A percentile compares a stretch with the other conserved stretches of the same genome.
Evolutionary conservation across 805 yeast genomes (phyloP).

Genomic region (Saccharomycopsis guyanensis): DNA sequence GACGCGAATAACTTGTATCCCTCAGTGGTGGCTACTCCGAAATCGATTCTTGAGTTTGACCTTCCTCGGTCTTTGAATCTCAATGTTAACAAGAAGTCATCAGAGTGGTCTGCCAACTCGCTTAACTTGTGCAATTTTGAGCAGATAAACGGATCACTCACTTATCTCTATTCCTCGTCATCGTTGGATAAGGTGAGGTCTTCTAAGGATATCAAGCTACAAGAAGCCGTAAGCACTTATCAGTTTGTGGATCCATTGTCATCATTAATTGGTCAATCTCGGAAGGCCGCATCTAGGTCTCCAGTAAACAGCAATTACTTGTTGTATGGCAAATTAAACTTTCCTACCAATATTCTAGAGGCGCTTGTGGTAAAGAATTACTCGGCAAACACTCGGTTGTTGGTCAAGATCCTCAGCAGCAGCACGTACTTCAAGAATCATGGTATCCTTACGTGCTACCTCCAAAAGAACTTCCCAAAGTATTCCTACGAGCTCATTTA

Average conservation of each 20-base stretch:
- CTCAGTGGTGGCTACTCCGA: slow-evolving; percentile 64
- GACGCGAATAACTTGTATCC: slow-evolving; percentile 71
- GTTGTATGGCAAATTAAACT: slow-evolving; percentile 79
- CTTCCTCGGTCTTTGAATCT: slow-evolving; percentile 62
- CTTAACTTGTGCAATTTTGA: slow-evolving; percentile 59
- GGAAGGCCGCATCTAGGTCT: too few species aligned
- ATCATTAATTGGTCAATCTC: too few species aligned
- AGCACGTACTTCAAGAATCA: slow-evolving; percentile 45
- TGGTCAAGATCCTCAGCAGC: slow-evolving; percentile 63
- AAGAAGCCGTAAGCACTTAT: slow-evolving; percentile 65
- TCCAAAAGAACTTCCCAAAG: slow-evolving; percentile 59
- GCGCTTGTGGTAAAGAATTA: slow-evolving; percentile 73
- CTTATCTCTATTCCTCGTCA: slow-evolving; percentile 68
- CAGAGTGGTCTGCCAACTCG: slow-evolving; percentile 64
- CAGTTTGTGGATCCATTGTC: slow-evolving; percentile 43
- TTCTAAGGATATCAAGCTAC: slow-evolving; percentile 42
- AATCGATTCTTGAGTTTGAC: slow-evolving; percentile 58
- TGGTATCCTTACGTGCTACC: slow-evolving; percentile 55
- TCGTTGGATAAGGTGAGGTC: slow-evolving; percentile 46
- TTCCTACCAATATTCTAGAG: slow-evolving; percentile 81
- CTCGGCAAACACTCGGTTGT: slow-evolving; percentile 51
- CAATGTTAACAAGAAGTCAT: slow-evolving; percentile 61
- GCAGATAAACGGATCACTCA: slow-evolving; percentile 69
- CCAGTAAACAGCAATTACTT: slow-evolving; percentile 27
- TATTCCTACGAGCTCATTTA: slow-evolving; percentile 67